Evolutionary conservation across 2,329 filamentous ascomycete species (phyloP).

Genomic region (Alternaria viburni): DNA sequence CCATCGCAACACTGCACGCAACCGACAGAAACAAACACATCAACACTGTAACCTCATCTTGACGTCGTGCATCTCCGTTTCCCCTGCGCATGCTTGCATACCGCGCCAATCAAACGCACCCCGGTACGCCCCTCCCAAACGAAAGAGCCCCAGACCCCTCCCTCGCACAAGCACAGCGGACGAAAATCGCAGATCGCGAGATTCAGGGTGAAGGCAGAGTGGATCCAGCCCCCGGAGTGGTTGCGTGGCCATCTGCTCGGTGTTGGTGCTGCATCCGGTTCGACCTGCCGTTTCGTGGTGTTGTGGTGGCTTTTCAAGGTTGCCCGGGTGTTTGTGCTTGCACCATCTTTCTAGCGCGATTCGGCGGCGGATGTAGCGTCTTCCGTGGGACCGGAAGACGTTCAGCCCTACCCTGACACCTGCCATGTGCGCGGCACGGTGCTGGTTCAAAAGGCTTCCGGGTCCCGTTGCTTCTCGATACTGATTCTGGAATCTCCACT

Average conservation of each 20-base stretch:
- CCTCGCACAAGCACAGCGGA: conserved; percentile 1
- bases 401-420: conserved; percentile 14
- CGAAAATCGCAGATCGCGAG: conserved; percentile 12
- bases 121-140: neutral
- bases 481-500: neutral
- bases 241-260: conserved; percentile 3
- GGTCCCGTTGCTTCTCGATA: neutral
- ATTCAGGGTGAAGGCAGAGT: conserved; percentile 6
- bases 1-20: neutral
- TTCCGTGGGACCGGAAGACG: neutral
- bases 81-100: neutral
- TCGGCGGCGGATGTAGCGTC: conserved; percentile 8
- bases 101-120: neutral
- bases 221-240: neutral
- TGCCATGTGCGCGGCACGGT: neutral
- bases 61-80: neutral
- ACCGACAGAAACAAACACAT: neutral
- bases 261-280: conserved; percentile 1
- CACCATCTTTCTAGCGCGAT: neutral
- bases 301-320: neutral
- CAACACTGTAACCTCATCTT: neutral
- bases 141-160: neutral
- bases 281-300: neutral
- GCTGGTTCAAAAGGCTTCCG: conserved; percentile 2
- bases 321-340: neutral